A percentile compares a stretch with the other conserved stretches of the same genome.
Conservation (phyloP, 257 asterid species). For the Voacanga thouarsii region DNA sequence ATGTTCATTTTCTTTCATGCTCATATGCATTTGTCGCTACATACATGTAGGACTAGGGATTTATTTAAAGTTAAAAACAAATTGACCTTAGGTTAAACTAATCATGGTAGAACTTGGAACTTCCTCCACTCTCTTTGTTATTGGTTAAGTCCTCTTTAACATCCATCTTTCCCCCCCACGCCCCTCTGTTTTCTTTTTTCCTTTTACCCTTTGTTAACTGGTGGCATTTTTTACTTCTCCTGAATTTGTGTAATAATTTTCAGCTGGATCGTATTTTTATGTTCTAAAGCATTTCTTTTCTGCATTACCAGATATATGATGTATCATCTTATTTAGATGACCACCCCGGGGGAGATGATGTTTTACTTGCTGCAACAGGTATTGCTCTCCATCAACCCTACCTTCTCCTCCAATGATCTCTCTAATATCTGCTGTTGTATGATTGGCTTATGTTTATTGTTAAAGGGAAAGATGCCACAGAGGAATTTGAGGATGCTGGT, state of each 20-base stretch:
- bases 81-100: not conserved
- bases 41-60: not conserved
- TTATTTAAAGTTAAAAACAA: not conserved
- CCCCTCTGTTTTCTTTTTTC: too few relatives aligned
- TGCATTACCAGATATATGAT: slow-evolving; percentile 73
- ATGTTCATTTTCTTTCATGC: not conserved
- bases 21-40: not conserved
- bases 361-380: slow-evolving; percentile 65
- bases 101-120: not conserved
- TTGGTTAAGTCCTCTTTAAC: not conserved
- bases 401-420: not conserved
- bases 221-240: not conserved
- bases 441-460: not conserved
- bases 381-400: slow-evolving; percentile 1
- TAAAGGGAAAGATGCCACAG: slow-evolving; percentile 86
- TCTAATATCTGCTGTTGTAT: not conserved
- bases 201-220: not conserved
- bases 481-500: slow-evolving; percentile 96
- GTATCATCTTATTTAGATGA: slow-evolving; percentile 81
- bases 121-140: not conserved
- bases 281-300: slow-evolving; percentile 12
- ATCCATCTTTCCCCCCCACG: not conserved
- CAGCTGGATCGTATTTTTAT: not conserved
- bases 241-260: not conserved
- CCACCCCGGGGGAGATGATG: slow-evolving; percentile 98